Conservation (phyloP, 805 yeast species). For the Barnettozyma salicaria region DNA sequence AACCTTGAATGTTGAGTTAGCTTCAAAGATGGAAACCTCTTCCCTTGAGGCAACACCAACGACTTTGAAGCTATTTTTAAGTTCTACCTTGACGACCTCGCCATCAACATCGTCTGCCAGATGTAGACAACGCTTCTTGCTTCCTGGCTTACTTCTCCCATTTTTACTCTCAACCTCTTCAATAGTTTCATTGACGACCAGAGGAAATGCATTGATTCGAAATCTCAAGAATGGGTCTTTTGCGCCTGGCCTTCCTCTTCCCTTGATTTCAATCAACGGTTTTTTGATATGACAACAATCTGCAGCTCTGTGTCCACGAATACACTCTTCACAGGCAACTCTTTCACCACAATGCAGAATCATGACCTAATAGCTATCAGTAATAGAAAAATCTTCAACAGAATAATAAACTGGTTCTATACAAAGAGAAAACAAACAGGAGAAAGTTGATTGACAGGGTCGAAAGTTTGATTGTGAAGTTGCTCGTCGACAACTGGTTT, state of each 20-base stretch:
- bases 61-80: constrained; percentile 14
- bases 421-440: too few relatives aligned
- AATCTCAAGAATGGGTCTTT: constrained; percentile 16
- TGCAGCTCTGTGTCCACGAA: constrained; percentile 88
- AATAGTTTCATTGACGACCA: constrained; percentile 4
- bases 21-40: constrained; percentile 2
- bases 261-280: constrained; percentile 77
- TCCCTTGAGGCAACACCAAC: constrained; percentile 9
- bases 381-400: too few relatives aligned
- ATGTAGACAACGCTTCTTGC: constrained; percentile 13
- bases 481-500: too few relatives aligned
- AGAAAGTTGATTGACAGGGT: too few relatives aligned
- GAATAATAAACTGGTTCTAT: too few relatives aligned
- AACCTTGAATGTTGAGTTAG: background rate
- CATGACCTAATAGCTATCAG: constrained; percentile 37
- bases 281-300: constrained; percentile 77
- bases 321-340: constrained; percentile 81
- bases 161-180: constrained; percentile 17
- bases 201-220: constrained; percentile 12
- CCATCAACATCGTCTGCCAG: constrained; percentile 14
- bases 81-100: constrained; percentile 10
- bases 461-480: too few relatives aligned
- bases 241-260: constrained; percentile 81
- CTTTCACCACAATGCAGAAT: constrained; percentile 73
- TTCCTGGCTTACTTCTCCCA: constrained; percentile 9